Percentiles rank a stretch among this genome's conserved stretches.
These are phyloP conservation scores for Meyerozyma athensensis DNA, from an alignment of 1,139 yeast genomes.

Conservation along the genomic window DNA sequence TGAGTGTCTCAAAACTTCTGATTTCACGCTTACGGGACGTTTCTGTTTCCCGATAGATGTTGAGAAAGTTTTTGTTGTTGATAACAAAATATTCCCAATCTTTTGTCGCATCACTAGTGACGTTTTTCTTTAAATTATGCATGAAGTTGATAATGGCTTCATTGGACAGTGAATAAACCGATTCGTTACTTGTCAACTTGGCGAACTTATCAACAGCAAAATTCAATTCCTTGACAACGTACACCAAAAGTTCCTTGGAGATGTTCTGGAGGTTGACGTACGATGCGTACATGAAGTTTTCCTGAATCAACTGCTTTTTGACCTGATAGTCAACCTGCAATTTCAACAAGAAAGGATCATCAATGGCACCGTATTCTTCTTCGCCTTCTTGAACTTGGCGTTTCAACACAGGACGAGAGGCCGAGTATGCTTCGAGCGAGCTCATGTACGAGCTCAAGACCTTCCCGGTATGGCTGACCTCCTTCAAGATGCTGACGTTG, in stretches of 20 bases:
- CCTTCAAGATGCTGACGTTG: constrained; percentile 32
- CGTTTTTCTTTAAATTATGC: constrained; percentile 9
- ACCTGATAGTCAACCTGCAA: constrained; percentile 38
- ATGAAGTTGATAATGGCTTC: constrained; percentile 14
- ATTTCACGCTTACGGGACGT: constrained; percentile 24
- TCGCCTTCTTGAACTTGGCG: constrained; percentile 23
- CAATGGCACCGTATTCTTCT: constrained; percentile 24
- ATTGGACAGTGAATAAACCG: constrained; percentile 13
- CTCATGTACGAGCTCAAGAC: constrained; percentile 27
- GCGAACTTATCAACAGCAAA: constrained; percentile 32
- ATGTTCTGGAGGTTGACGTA: constrained; percentile 42
- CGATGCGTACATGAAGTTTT: constrained; percentile 42
- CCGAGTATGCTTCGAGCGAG: constrained; percentile 33
- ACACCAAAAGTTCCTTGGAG: constrained; percentile 36
- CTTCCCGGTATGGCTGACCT: constrained; percentile 39
- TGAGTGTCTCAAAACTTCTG: constrained; percentile 26
- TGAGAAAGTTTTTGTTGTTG: constrained; percentile 33
- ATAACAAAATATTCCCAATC: constrained; percentile 42
- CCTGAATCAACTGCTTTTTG: constrained; percentile 39
- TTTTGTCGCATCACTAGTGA: constrained; percentile 5
- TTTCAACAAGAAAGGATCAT: constrained; percentile 43
- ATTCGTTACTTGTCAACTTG: constrained; percentile 21
- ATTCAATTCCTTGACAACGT: constrained; percentile 36
- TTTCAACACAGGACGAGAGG: constrained; percentile 22
- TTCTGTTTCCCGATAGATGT: constrained; percentile 24